phyloP scores from a whole-genome alignment of 106 monocot species.

The Iris macrosiphon region DNA sequence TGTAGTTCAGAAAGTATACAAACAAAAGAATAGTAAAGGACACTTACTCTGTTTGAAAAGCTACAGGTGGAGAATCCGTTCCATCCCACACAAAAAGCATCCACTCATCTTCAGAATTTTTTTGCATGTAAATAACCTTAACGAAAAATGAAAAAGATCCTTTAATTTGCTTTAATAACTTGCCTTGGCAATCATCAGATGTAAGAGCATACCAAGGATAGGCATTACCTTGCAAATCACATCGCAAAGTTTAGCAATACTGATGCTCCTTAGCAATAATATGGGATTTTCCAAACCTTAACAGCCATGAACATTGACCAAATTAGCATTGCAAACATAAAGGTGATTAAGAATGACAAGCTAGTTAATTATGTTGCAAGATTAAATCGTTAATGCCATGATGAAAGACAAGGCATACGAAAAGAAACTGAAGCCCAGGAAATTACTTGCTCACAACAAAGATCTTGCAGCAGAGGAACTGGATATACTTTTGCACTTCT shows the following conservation, averaged over 20 bases:
- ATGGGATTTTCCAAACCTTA: slow-evolving; percentile 20
- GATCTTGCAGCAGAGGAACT: no score
- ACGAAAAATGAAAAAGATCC: slow-evolving; percentile 8
- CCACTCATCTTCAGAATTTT: slow-evolving; percentile 29
- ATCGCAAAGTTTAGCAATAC: slow-evolving; percentile 31
- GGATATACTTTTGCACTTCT: no score
- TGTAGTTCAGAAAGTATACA: background rate
- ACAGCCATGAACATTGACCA: background rate
- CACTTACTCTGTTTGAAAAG: slow-evolving; percentile 21
- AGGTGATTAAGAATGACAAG: no score
- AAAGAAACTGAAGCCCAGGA: no score
- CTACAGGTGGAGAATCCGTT: slow-evolving; percentile 53
- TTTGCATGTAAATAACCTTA: slow-evolving; percentile 66
- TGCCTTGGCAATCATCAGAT: background rate
- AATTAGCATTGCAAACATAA: background rate
- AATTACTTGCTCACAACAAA: no score
- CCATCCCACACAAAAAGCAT: slow-evolving; percentile 87
- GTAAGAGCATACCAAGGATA: slow-evolving; percentile 4
- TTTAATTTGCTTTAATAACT: background rate
- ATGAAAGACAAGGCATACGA: background rate
- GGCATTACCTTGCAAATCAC: slow-evolving; percentile 66
- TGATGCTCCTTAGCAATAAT: slow-evolving; percentile 30
- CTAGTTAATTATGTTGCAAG: no score
- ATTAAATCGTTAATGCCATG: no score
- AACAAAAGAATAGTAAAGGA: background rate